Evolutionary conservation across 108 stramenopile species (phyloP), one percentile per base, ranked within the genome.

Genomic region (Skeletonema menzelii): DNA sequence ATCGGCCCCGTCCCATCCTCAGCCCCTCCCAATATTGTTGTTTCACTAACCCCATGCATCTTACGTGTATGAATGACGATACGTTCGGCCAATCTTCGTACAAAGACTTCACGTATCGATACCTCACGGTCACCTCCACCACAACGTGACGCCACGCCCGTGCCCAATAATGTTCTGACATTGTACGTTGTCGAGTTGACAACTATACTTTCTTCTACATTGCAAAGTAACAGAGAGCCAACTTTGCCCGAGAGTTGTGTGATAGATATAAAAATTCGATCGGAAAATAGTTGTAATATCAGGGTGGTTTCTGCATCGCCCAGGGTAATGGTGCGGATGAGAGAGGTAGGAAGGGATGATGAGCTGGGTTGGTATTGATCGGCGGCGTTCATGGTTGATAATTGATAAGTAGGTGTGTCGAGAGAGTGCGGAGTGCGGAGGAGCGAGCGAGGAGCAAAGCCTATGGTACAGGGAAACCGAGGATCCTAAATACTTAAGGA

Each of bases 171-270:
- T 24, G 79, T 80, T 19, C 35, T 57, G 5, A 80, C 47, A 56
- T 80, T 61, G 70, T 80, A 80, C 13, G 79, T 80, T 27, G 75
- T 70, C 47, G 79, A 80, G 26, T 76, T 76, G 37, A 76, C 79
- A 55, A 80, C 75, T 31, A 76, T 70, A 35, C 75, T 76, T 38
- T 80, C 79, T 69, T 80, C 79, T 4, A 80, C 75, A 44, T 75
- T 69, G 69, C 71, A 72, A 8, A 60, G 24, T 4, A 80, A 28
- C 44, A 80, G 22, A 2, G 74, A 71, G 0, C 79, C 79, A 22
- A 80, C 27, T 65, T 80, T 80, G 12, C 79, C 79, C 19, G 66
- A 68, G 3, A 80, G 69, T 63, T 80, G 79, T 10, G 79, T 76
- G 38, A 80, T 32, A 44, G 75, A 76, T 15, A 80, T 4, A 37